These are phyloP conservation scores for Clitopilus passeckerianus DNA, from an alignment of 768 basidiomycete genomes.

Conservation along the genomic window DNA sequence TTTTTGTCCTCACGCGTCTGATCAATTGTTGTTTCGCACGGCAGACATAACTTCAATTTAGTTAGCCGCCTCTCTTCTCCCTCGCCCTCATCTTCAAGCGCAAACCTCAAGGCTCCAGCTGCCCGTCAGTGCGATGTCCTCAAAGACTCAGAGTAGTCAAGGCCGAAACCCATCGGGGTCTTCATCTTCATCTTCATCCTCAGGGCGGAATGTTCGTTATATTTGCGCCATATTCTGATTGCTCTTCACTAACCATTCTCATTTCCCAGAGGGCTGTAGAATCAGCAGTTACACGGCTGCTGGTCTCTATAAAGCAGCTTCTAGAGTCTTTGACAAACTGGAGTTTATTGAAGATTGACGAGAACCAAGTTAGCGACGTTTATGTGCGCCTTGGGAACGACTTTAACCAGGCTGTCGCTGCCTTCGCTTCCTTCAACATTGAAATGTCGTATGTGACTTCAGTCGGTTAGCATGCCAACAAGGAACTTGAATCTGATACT, in stretches of 20 bases:
- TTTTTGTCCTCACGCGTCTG: neutral
- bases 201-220: conserved; percentile 34
- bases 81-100: conserved; percentile 2
- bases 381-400: conserved; percentile 97
- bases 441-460: conserved; percentile 75
- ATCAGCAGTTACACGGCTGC: conserved; percentile 84
- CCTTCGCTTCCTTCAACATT: conserved; percentile 81
- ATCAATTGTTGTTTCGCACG: conserved; percentile 7
- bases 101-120: conserved; percentile 3
- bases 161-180: conserved; percentile 45
- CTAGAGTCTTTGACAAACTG: conserved; percentile 85
- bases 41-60: neutral
- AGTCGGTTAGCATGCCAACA: neutral
- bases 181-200: conserved; percentile 46
- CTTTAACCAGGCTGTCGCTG: conserved; percentile 90
- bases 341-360: conserved; percentile 69
- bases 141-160: conserved; percentile 7
- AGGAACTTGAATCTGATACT: neutral
- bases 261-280: conserved; percentile 69
- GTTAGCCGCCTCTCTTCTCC: conserved; percentile 3
- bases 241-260: conserved; percentile 3
- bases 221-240: conserved; percentile 18
- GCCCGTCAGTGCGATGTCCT: neutral
- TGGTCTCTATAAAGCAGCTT: conserved; percentile 94
- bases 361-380: conserved; percentile 88